Percentiles rank a stretch among this genome's conserved stretches.
These are phyloP conservation scores for Massarina eburnea DNA, from an alignment of 2,329 filamentous ascomycete genomes.

Conservation along the genomic window DNA sequence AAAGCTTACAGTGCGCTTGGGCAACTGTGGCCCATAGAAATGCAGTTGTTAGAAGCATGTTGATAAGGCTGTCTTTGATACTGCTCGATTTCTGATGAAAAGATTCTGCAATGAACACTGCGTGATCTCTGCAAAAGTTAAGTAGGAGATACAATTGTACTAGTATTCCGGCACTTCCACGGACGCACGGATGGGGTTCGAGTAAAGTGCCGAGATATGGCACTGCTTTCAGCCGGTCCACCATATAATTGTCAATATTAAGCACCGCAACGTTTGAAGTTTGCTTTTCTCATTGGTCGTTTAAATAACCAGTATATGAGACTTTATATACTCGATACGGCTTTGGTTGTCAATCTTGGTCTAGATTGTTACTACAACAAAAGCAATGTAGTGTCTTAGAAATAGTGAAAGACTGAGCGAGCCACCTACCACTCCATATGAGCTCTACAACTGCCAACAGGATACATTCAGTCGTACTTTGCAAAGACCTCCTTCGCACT, in stretches of 20 bases:
- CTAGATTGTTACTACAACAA: too few relatives aligned
- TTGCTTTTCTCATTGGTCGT: too few relatives aligned
- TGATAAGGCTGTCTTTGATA: background rate
- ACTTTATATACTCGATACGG: too few relatives aligned
- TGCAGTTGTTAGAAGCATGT: conserved; percentile 5
- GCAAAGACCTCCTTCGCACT: too few relatives aligned
- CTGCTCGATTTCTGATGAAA: background rate
- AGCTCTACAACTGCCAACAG: too few relatives aligned
- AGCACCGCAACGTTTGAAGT: too few relatives aligned
- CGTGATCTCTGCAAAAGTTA: background rate
- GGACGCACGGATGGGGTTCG: conserved; percentile 1
- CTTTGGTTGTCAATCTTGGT: too few relatives aligned
- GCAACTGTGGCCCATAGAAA: conserved; percentile 18
- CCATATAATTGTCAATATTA: background rate
- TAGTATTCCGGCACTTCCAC: background rate
- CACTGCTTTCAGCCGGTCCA: background rate
- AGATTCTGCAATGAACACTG: background rate
- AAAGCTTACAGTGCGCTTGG: conserved; percentile 24
- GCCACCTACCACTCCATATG: too few relatives aligned
- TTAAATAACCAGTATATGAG: too few relatives aligned
- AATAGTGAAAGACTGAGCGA: too few relatives aligned
- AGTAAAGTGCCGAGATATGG: background rate
- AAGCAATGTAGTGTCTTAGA: too few relatives aligned
- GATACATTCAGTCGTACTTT: too few relatives aligned
- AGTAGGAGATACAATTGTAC: background rate